A percentile compares a stretch with the other conserved stretches of the same genome.
Evolutionary conservation across 1,284 basidiomycete genomes (phyloP).

Genomic region (Exobasidium rhododendri): DNA sequence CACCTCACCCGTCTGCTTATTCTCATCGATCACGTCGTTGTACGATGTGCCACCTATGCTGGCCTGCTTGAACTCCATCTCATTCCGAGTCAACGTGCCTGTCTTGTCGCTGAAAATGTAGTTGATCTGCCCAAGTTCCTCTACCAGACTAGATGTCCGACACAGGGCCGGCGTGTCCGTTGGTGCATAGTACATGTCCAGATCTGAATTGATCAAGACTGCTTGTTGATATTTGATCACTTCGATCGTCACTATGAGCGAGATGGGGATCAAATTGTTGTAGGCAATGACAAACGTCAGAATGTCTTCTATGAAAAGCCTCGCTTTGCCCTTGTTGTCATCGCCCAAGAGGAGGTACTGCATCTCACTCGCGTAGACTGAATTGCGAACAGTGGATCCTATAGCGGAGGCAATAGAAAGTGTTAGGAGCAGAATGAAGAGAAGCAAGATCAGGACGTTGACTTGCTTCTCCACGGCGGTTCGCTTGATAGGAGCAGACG

Average conservation of each 20-base stretch:
- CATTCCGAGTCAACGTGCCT: conserved; percentile 88
- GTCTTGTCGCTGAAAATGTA: conserved; percentile 99
- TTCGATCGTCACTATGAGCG: conserved; percentile 98
- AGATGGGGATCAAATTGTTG: conserved; percentile 99
- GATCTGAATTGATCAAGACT: conserved; percentile 89
- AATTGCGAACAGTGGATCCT: conserved; percentile 71
- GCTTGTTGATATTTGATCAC: conserved; percentile 98
- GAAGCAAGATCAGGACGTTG: conserved; percentile 92
- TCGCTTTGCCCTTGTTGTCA: conserved; percentile 44
- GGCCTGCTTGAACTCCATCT: conserved; percentile 96
- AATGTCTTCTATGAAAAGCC: conserved; percentile 68
- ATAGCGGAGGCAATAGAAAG: conserved; percentile 88
- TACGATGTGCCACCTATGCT: conserved; percentile 85
- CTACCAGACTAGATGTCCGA: conserved; percentile 92
- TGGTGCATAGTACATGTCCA: conserved; percentile 73
- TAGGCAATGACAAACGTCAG: conserved; percentile 97
- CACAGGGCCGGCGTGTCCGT: conserved; percentile 96
- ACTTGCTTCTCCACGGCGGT: conserved; percentile 95
- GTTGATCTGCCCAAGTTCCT: conserved; percentile 97
- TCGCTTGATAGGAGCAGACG: conserved; percentile 88
- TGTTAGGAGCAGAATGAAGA: conserved; percentile 82
- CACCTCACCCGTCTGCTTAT: conserved; percentile 63
- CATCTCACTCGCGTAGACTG: conserved; percentile 38
- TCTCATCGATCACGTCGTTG: conserved; percentile 81
- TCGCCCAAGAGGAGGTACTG: conserved; percentile 43